These are phyloP conservation scores for Gracilaria caudata DNA, from an alignment of 23 red algal genomes.

Conservation along the genomic window DNA sequence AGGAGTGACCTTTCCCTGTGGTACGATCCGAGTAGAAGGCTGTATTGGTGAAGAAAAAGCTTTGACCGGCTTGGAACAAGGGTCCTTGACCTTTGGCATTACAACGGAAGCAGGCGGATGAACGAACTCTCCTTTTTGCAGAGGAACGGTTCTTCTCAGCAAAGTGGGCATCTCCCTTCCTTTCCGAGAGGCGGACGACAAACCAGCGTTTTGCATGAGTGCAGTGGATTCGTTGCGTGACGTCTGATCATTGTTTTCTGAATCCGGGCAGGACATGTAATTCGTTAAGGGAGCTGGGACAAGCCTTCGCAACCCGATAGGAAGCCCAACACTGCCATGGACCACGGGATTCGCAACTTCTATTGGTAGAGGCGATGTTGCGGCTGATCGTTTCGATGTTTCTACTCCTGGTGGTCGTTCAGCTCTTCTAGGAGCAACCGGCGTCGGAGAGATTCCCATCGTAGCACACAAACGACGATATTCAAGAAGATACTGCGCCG, in stretches of 20 bases:
- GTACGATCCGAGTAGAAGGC: not conserved
- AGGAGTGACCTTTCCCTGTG: not conserved
- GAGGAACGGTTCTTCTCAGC: not conserved
- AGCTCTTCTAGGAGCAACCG: not conserved
- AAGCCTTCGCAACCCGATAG: slow-evolving; percentile 4
- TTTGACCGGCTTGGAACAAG: not conserved
- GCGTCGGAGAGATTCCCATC: not conserved
- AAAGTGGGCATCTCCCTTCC: not conserved
- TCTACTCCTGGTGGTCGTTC: not conserved
- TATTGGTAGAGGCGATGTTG: not conserved
- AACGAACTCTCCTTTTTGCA: not conserved
- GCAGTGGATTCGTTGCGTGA: not conserved
- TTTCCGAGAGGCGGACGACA: not conserved
- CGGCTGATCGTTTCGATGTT: not conserved
- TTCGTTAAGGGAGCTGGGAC: not conserved
- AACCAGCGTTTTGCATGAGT: not conserved
- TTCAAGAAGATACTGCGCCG: not conserved
- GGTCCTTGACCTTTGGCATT: not conserved
- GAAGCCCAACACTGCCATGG: not conserved
- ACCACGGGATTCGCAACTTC: not conserved
- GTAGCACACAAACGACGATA: not conserved
- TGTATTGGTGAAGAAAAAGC: not conserved
- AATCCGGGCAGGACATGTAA: not conserved
- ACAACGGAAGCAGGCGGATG: not conserved
- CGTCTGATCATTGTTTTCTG: not conserved